A percentile compares a stretch with the other conserved stretches of the same genome.
phyloP scores from a whole-genome alignment of 2,329 filamentous ascomycete genomes.

The Teratosphaeria destructans region DNA sequence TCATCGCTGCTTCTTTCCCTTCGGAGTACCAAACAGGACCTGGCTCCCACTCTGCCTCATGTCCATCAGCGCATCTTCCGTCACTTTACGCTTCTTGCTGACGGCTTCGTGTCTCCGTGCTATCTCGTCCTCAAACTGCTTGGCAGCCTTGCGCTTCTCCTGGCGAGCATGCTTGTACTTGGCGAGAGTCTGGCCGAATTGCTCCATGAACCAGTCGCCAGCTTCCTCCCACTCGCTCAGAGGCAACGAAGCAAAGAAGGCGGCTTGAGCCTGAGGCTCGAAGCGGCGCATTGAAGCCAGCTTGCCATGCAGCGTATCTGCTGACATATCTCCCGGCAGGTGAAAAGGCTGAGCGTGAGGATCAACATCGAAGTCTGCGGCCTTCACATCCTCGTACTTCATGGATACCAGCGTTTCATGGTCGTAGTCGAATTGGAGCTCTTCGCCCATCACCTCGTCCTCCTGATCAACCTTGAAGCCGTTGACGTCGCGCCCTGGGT shows the following conservation, averaged over 20 bases:
- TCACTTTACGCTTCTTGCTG: slow-evolving; percentile 37
- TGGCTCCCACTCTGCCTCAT: slow-evolving; percentile 47
- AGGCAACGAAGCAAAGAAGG: slow-evolving; percentile 43
- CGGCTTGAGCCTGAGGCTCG: slow-evolving; percentile 28
- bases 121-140: slow-evolving; percentile 45
- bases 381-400: slow-evolving; percentile 18
- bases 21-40: slow-evolving; percentile 40
- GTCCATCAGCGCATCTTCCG: slow-evolving; percentile 19
- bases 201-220: slow-evolving; percentile 49
- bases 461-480: neutral
- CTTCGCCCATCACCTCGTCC: neutral
- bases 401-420: slow-evolving; percentile 15
- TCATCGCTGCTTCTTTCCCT: slow-evolving; percentile 11
- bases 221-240: slow-evolving; percentile 52
- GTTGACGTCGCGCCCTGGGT: neutral
- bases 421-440: slow-evolving; percentile 18
- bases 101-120: slow-evolving; percentile 43
- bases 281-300: slow-evolving; percentile 7
- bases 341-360: slow-evolving; percentile 5
- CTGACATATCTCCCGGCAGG: neutral
- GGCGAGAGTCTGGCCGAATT: slow-evolving; percentile 41
- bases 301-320: slow-evolving; percentile 13
- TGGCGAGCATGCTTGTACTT: slow-evolving; percentile 44
- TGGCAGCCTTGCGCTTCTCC: slow-evolving; percentile 43
- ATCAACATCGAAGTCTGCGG: slow-evolving; percentile 18